Percentiles rank a stretch among this genome's conserved stretches.
Conservation (phyloP, 2,329 filamentous ascomycete genomes). For the Monascus ruber region DNA sequence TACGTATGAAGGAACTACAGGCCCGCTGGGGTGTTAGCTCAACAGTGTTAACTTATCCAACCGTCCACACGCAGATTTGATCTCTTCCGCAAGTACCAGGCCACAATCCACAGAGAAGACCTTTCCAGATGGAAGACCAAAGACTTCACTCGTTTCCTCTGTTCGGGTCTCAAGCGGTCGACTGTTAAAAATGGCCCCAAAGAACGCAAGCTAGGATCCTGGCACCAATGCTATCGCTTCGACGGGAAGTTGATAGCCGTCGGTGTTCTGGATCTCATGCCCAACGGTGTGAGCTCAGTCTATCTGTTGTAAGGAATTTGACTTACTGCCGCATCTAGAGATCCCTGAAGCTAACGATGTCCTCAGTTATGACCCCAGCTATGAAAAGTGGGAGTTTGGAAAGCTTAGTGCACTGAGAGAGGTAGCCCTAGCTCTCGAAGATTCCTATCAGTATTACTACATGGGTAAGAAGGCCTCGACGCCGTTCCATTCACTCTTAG, state of each 20-base stretch:
- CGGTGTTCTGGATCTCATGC: constrained; percentile 37
- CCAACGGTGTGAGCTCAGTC: constrained; percentile 38
- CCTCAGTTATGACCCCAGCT: constrained; percentile 47
- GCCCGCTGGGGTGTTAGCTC: not conserved
- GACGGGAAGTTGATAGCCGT: constrained; percentile 39
- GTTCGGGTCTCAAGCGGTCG: constrained; percentile 32
- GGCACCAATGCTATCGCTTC: constrained; percentile 40
- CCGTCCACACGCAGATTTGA: constrained; percentile 22
- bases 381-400: constrained; percentile 50
- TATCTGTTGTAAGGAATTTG: constrained; percentile 35
- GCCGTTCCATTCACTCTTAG: not conserved
- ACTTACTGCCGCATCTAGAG: not conserved
- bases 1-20: constrained; percentile 11
- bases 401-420: constrained; percentile 53
- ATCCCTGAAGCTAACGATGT: constrained; percentile 1
- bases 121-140: constrained; percentile 31
- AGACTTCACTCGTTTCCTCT: constrained; percentile 38
- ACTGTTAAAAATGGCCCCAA: constrained; percentile 22
- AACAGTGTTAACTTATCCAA: not conserved
- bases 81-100: constrained; percentile 38
- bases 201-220: constrained; percentile 37
- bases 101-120: constrained; percentile 34
- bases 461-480: constrained; percentile 39
- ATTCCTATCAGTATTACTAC: constrained; percentile 50
- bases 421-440: constrained; percentile 44